Evolutionary conservation across 2,329 filamentous ascomycete species (phyloP), one percentile per base, ranked within the genome.

Genomic region (Ilyonectria robusta): DNA sequence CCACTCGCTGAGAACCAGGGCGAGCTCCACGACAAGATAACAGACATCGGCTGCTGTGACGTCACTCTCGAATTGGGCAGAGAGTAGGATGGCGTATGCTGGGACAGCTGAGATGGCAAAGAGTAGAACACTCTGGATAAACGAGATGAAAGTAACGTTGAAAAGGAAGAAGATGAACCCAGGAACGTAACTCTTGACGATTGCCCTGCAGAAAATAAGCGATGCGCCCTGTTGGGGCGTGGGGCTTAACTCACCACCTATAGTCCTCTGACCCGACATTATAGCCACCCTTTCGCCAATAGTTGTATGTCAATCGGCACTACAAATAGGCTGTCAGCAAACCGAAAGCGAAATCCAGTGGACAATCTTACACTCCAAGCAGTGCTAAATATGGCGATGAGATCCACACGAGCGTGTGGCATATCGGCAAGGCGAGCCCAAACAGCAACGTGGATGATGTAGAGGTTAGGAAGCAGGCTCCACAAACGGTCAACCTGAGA

Each of bases 401-500:
- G 89, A 75, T 97, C 92, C 48, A 98, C 79, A 55, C 92, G 89
- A 61, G 88, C 84, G 15, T 92, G 92, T 6, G 91, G 87, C 1
- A 97, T 77, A 1, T 91, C 92, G 48, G 91, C 88, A 69, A 95
- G 76, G 73, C 93, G 92, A 46, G 94, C 92, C 91, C 95, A 99
- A n/a, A 90, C 75, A 42, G 90, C 88, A 78, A 93, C 96, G 81
- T 99, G 95, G 6, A 90, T 87, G 78, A 96, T 92, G 81, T 97
- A 98, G 57, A 97, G 77, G 8, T 93, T 92, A 1, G 96, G 96
- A 57, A 99, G 83, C 67, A 99, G 86, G 78, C 94, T 96, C 96
- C 96, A 99, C 74, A 92, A 83, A 55, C 96, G 90, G 80, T 99
- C 96, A 47, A 99, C 92, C 82, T 99, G 96, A n/a, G 95, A 98